Evolutionary conservation across 139 green algal genomes (phyloP), one percentile per base, ranked within the genome.

Genomic region (Chlamydomonas sphaeroides): DNA sequence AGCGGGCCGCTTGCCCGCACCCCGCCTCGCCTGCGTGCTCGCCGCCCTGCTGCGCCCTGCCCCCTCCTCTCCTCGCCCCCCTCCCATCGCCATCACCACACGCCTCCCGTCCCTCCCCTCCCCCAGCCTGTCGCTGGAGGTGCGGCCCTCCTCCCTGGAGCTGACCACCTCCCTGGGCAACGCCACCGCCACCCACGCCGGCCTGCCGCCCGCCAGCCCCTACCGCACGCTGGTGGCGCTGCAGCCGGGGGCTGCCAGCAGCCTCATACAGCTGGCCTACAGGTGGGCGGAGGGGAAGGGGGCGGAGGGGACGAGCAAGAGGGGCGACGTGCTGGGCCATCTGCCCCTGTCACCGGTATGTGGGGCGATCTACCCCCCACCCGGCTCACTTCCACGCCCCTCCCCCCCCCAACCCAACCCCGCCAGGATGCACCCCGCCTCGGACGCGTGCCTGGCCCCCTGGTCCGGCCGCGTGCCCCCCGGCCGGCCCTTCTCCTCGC

Each of bases 211-310:
- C 32, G 80, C 80, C 4, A 86, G 94, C 85, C 89, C 84, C 25
- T 94, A 96, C 86, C 84, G 88, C 35, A 92, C 89, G 38, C 89
- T 95, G 51, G 88, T 88, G 49, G 71, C 80, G 1, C 69, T 98
- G 66, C 71, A 91, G 15, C 59, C 83, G 3, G 92, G 86, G 39
- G 88, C 78, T 32, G 68, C 51, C 38, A 80, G 82, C 18, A 96
- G 92, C 10, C 89, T 98, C 30, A 94, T 98, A 14, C 82, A 92
- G 57, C 81, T 97, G 17, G 65, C 85, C 0, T 95, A 95, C 78
- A 87, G 56, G 70, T 90, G 65, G 45, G 23, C n/a, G n/a, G n/a
- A n/a, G n/a, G n/a, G n/a, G n/a, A n/a, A n/a, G n/a, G n/a, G n/a
- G n/a, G n/a, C n/a, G n/a, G n/a, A n/a, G n/a, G n/a, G n/a, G n/a